Evolutionary conservation across 495 filamentous ascomycete genomes (phyloP), one percentile per base, ranked within the genome.

Genomic region (Lasiosphaeria hispida): DNA sequence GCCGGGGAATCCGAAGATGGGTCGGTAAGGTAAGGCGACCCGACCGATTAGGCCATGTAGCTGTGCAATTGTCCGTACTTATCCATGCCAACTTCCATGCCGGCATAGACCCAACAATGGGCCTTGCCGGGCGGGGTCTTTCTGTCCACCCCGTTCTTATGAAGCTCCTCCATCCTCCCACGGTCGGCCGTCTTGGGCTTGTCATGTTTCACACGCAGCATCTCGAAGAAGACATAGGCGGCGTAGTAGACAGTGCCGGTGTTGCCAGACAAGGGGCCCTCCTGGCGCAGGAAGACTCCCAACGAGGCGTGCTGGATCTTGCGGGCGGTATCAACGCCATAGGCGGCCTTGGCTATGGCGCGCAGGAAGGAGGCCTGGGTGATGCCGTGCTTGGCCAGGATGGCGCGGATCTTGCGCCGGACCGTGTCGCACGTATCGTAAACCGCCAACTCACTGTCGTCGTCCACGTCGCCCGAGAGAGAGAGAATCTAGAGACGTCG

Each of bases 351-450:
- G 11, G 64, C 60, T 50, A 80, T 63, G 34, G 73, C 69, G 36
- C 75, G 76, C 30, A 69, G 54, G 65, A 84, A 79, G 17, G 59
- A 60, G 38, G 72, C 72, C 64, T 79, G 71, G 0, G 69, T 79
- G 43, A 80, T 64, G 44, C 65, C 68, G 36, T 65, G 59, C 18
- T 75, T 65, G 1, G 55, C 60, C 0, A 85, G 71, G 48, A 77
- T 67, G 3, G 74, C 73, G 18, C 64, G 61, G 48, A 83, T 79
- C 66, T 83, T 83, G 61, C 68, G 68, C 18, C 79, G 75, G 33
- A 84, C 62, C 43, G 78, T 74, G 59, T 83, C 75, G 61, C 78
- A 83, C 23, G 78, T 80, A 57, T 82, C 77, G 67, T 71, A 79
- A 36, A 82, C 68, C 8, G 59, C 63, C 5, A 82, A n/a, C 19